These are phyloP conservation scores for Eremothecium gossypii DNA, from an alignment of 1,139 yeast genomes.

Conservation along the genomic window DNA sequence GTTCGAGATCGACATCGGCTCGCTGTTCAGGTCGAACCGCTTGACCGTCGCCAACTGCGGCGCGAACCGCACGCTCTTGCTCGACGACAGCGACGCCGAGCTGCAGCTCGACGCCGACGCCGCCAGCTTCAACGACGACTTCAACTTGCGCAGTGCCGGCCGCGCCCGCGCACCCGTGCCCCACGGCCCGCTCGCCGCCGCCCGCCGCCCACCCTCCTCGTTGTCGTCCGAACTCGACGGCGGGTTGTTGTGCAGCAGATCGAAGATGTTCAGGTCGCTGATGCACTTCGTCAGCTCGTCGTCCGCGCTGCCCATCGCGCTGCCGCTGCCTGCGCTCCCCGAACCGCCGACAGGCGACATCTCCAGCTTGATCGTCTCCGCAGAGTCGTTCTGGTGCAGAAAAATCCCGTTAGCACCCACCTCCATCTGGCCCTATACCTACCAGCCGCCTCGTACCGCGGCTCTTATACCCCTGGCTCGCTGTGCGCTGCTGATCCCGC, in stretches of 20 bases:
- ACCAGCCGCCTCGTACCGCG: no score
- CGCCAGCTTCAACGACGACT: constrained; percentile 22
- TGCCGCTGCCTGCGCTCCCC: not conserved
- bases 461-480: no score
- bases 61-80: constrained; percentile 27
- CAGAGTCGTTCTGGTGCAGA: constrained; percentile 9
- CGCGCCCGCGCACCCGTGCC: constrained; percentile 3
- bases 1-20: constrained; percentile 26
- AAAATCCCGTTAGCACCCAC: constrained; percentile 1
- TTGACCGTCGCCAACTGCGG: constrained; percentile 27
- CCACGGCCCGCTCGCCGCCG: constrained; percentile 2
- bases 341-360: constrained; percentile 1
- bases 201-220: constrained; percentile 5
- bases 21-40: constrained; percentile 22
- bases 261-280: constrained; percentile 8
- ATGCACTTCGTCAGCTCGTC: constrained; percentile 8
- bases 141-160: constrained; percentile 11
- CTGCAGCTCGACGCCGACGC: constrained; percentile 12
- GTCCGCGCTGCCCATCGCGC: not conserved
- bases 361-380: constrained; percentile 9
- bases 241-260: constrained; percentile 6
- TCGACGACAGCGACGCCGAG: constrained; percentile 15
- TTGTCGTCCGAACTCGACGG: constrained; percentile 6
- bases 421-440: not conserved
- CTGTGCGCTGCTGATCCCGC: no score